These are phyloP conservation scores for Spergularia bocconei DNA, from an alignment of 148 eudicot genomes.

Conservation along the genomic window DNA sequence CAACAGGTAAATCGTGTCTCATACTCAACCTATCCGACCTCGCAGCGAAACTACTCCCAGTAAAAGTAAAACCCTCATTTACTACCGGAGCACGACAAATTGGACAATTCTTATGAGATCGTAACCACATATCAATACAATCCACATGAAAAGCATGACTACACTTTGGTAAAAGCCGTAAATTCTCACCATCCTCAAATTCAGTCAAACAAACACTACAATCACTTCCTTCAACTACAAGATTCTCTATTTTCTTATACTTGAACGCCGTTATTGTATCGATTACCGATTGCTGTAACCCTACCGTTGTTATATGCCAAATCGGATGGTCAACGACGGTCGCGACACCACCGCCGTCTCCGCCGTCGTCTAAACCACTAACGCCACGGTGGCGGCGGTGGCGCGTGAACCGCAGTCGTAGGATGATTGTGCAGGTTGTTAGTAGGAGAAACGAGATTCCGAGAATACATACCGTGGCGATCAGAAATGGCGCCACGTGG, in stretches of 20 bases:
- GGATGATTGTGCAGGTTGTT: slow-evolving; percentile 31
- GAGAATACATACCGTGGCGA: slow-evolving; percentile 35
- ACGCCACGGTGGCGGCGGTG: slow-evolving; percentile 17
- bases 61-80: slow-evolving; percentile 13
- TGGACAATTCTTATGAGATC: slow-evolving; percentile 64
- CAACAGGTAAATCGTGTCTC: neutral
- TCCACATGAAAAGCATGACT: slow-evolving; percentile 58
- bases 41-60: neutral
- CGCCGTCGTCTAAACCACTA: slow-evolving; percentile 15
- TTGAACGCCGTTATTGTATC: slow-evolving; percentile 50
- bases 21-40: neutral
- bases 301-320: slow-evolving; percentile 56
- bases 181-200: slow-evolving; percentile 55
- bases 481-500: slow-evolving; percentile 26
- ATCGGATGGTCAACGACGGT: slow-evolving; percentile 43
- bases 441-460: slow-evolving; percentile 43
- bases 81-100: slow-evolving; percentile 60
- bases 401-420: slow-evolving; percentile 20
- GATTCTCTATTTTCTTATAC: slow-evolving; percentile 40
- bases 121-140: slow-evolving; percentile 65
- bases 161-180: slow-evolving; percentile 66
- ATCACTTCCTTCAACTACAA: slow-evolving; percentile 39
- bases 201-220: slow-evolving; percentile 61
- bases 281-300: slow-evolving; percentile 46
- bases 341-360: neutral